phyloP scores from a whole-genome alignment of 2,329 filamentous ascomycete species.

The Simplicillium sp. region DNA sequence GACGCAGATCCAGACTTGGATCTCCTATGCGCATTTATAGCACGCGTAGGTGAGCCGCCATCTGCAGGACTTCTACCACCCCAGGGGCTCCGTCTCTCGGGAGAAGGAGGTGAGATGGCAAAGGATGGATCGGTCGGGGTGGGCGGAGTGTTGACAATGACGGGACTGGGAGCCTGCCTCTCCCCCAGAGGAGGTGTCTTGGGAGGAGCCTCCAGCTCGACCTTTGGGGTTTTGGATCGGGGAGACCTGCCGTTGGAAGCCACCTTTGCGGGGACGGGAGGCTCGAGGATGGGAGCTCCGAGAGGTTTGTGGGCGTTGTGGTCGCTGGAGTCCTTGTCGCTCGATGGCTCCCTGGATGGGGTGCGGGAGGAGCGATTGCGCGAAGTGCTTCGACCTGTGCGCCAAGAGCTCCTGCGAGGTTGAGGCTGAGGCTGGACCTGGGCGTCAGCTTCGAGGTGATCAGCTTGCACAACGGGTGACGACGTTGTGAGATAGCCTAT shows the following conservation, averaged over 20 bases:
- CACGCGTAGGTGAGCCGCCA: constrained; percentile 55
- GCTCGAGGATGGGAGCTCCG: constrained; percentile 13
- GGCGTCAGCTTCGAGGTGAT: constrained; percentile 26
- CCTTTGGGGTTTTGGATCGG: constrained; percentile 15
- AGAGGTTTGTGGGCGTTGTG: constrained; percentile 11
- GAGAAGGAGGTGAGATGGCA: constrained; percentile 14
- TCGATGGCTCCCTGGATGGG: background rate
- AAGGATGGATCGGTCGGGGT: constrained; percentile 43
- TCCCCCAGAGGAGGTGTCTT: constrained; percentile 38
- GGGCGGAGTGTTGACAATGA: constrained; percentile 58
- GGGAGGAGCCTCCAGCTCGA: constrained; percentile 24
- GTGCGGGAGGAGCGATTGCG: constrained; percentile 19
- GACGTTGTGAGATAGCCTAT: constrained; percentile 60
- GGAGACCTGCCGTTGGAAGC: constrained; percentile 17
- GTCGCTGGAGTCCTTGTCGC: constrained; percentile 5
- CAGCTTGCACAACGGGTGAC: constrained; percentile 55
- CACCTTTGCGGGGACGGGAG: constrained; percentile 19
- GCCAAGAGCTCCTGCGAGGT: constrained; percentile 4
- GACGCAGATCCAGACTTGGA: constrained; percentile 42
- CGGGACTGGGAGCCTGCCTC: constrained; percentile 27
- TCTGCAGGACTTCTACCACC: constrained; percentile 24
- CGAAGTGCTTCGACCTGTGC: constrained; percentile 8
- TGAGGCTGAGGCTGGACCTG: constrained; percentile 7
- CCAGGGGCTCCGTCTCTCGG: constrained; percentile 19
- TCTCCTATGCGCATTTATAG: constrained; percentile 61